Evolutionary conservation across 2,329 filamentous ascomycete species (phyloP), one percentile per base, ranked within the genome.

Genomic region (Xylariaceae sp.): DNA sequence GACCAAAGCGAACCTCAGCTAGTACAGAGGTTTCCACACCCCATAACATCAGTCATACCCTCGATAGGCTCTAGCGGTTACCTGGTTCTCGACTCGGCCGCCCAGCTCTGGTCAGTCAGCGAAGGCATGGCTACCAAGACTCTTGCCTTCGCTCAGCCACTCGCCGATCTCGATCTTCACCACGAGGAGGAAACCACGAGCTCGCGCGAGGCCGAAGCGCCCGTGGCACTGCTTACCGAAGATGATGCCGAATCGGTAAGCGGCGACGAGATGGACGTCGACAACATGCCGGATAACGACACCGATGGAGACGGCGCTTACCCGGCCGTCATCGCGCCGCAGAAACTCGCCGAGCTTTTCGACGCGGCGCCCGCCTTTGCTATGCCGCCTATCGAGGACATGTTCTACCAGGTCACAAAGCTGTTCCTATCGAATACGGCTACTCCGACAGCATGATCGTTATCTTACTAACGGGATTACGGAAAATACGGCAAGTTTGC

Each of bases 351-450:
- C 5, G 81, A 85, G 48, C 82, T 93, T 40, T 91, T 93, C 61
- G 87, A 91, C 60, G 79, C 81, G 14, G 85, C 85, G 2, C 85
- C 87, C 2, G 82, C 86, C 2, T 89, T 89, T 67, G 86, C 88
- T 0, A 81, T 89, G 66, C 86, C 88, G 20, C 84, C 88, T 10
- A 83, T 93, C 20, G 85, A 89, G 71, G 89, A 91, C 60, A 82
- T 91, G 75, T 92, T 93, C 69, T 86, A 88, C 71, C 84, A 86
- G 71, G 86, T 93, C 40, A 82, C 88, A 12, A 83, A 78, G 4
- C 69, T 90, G 60, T 85, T 89, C 69, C 81, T 83, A 1, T 76
- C 81, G 57, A 87, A 84, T 70, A 79, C 83, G 14, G 63, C 78
- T 43, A 66, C 69, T 5, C 26, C 65, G 9, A 54, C 66, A 20